These are phyloP conservation scores for Oemleria cerasiformis DNA, from an alignment of 306 rosid species.

Conservation along the genomic window DNA sequence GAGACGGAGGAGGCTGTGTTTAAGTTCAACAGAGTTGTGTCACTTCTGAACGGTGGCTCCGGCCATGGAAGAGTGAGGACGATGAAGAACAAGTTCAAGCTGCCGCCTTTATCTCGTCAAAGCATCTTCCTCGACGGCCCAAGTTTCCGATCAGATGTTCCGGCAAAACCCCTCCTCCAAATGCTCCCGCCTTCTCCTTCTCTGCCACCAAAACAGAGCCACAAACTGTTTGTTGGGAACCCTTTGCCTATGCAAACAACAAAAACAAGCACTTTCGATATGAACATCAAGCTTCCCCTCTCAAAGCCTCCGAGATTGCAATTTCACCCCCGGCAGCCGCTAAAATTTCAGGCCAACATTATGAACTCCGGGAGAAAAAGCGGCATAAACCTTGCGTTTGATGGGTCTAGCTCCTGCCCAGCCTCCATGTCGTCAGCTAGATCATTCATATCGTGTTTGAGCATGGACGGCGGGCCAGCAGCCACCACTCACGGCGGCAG, in stretches of 20 bases:
- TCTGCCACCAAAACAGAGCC: conserved; percentile 13
- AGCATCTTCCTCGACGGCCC: conserved; percentile 66
- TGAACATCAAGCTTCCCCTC: conserved; percentile 53
- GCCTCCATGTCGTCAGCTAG: conserved; percentile 74
- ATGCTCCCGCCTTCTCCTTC: conserved; percentile 38
- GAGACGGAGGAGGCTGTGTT: conserved; percentile 77
- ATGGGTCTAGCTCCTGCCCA: conserved; percentile 62
- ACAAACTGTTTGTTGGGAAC: conserved; percentile 39
- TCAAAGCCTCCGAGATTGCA: conserved; percentile 22
- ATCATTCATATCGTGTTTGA: conserved; percentile 84
- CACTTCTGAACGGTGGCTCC: conserved; percentile 56
- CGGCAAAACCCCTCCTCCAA: conserved; percentile 36
- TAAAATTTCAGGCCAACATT: conserved; percentile 65
- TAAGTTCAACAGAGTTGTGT: conserved; percentile 77
- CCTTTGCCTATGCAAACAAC: conserved; percentile 27
- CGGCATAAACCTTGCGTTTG: conserved; percentile 74
- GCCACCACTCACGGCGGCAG: conserved; percentile 61
- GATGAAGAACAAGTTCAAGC: conserved; percentile 36
- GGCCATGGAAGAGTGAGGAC: conserved; percentile 86
- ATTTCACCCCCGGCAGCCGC: conserved; percentile 48
- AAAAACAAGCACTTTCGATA: conserved; percentile 24
- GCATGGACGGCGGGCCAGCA: conserved; percentile 77
- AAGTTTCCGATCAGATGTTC: conserved; percentile 38
- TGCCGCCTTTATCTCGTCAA: conserved; percentile 46
- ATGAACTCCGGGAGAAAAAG: conserved; percentile 57